These are phyloP conservation scores for Wickerhamomyces tratensis DNA, from an alignment of 805 yeast genomes.

Conservation along the genomic window DNA sequence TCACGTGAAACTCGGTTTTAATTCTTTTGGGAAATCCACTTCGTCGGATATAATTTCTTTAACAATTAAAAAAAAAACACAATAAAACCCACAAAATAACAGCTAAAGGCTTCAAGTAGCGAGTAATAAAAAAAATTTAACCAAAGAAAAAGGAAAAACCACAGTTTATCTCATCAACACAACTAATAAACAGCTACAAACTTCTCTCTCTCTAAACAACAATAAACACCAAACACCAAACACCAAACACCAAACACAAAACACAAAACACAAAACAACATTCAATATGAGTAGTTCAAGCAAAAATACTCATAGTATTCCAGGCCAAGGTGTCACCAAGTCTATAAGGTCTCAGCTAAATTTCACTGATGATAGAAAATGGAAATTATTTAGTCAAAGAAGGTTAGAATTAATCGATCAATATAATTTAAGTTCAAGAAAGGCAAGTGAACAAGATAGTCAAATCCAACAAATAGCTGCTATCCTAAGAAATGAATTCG, in stretches of 20 bases:
- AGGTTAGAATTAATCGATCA: conserved; percentile 83
- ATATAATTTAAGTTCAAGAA: conserved; percentile 45
- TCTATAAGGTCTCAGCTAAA: conserved; percentile 41
- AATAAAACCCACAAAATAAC: too few relatives aligned
- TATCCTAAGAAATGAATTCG: conserved; percentile 68
- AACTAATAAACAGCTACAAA: too few relatives aligned
- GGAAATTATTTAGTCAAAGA: conserved; percentile 90
- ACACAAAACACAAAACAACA: background rate
- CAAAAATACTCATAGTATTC: conserved; percentile 3
- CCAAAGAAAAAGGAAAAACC: too few relatives aligned
- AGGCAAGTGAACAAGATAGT: conserved; percentile 89
- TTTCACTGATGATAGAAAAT: conserved; percentile 70
- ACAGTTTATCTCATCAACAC: too few relatives aligned
- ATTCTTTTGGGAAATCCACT: too few relatives aligned
- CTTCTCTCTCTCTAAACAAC: too few relatives aligned
- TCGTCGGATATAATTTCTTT: too few relatives aligned
- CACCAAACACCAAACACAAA: too few relatives aligned
- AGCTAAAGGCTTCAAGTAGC: too few relatives aligned
- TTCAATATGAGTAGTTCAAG: background rate
- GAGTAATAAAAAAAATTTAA: too few relatives aligned
- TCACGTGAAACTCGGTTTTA: too few relatives aligned
- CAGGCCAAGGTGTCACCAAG: conserved; percentile 29
- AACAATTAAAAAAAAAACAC: too few relatives aligned
- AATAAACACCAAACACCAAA: background rate
- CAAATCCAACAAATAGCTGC: conserved; percentile 74